Evolutionary conservation across 441 rosid species (phyloP), one percentile per base, ranked within the genome.

Genomic region (Arabidopsis lyrata): DNA sequence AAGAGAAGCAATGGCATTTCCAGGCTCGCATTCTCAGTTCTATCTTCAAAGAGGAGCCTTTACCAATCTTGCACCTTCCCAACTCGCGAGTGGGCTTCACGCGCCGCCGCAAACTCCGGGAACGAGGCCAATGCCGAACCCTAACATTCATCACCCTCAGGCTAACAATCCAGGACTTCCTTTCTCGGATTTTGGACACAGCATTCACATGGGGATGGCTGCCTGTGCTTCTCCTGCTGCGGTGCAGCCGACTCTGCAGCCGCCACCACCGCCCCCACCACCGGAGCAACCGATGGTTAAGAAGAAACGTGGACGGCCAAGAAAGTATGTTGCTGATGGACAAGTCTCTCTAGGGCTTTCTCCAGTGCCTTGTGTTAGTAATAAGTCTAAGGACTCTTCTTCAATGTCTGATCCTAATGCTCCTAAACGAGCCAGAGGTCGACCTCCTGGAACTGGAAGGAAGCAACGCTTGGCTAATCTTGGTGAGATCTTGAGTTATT

Each of bases 261-360:
- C 5, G 18, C 57, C 22, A 0, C 72, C 5, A 14, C 65, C 50
- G 1, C 76, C 80, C 20, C 74, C 78, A 2, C 58, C 49, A 7
- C 29, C 63, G 20, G 74, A 68, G 75, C 3, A 8, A 48, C 70
- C 66, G 10, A 9, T 74, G 78, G 76, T 69, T 48, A 93, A 89
- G 85, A 96, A 90, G 96, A 96, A 96, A 84, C 84, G 99, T 71
- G 99, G 98, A 68, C 83, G 99, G 77, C 99, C 99, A 31, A 81
- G 99, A 76, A 92, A 90, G 78, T 95, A 95, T 79, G 95, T 87
- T 35, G 92, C 88, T 52, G 97, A 85, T 63, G 98, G 97, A 22
- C 92, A 87, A 81, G 97, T 91, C 70, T 86, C 99, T 24, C 76
- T 96, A 64, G 97, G 97, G 45, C 85, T 93, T 65, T 89, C 93